Base-by-base conservation (phyloP, 345 rosid genomes). In the Raphanus raphanistrum region DNA sequence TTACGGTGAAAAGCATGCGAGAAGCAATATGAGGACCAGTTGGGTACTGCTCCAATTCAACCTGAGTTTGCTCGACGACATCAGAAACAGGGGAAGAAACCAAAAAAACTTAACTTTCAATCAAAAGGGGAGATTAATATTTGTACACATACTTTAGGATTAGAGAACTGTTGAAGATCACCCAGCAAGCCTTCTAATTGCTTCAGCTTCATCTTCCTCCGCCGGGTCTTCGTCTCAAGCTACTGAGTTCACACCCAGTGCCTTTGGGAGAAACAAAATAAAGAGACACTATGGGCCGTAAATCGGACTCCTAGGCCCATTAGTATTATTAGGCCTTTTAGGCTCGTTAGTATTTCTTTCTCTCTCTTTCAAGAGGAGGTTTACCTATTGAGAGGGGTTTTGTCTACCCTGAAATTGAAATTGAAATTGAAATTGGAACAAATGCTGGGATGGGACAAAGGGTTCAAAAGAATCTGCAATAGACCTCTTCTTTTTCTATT, bases 21-120 rank as follows among this genome's bases (percentile, higher is more conserved):
- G 98, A 90, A 79, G 98, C 98, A 78, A 95, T 92, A 85, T 95
- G 97, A 61, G 97, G 88, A 69, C 98, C 94, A 69, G 97, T 95
- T 48, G 98, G 97, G 75, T 95, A 95, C 84, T 95, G 99, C 74
- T 95, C 99, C 58, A 95, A 85, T 80, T 95, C 99, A 58, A 90
- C 84, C 95, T 92, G 86, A 21, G 21, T 21, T 21, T 21, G 21
- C 1, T 21, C 21, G 21, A 21, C 21, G 21, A 21, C 21, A 21
- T 21, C 21, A 21, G 21, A 21, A 21, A 21, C 21, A 21, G 21
- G 21, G 21, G 21, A 21, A 50, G 10, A 48, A 21, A 45, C 54
- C 1, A 43, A 4, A 50, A 50, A n/a, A 50, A 50, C 17, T 50
- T 8, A 50, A 50, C 55, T 25, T 38, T 45, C 26, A 60, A 2